A percentile compares a stretch with the other conserved stretches of the same genome.
phyloP scores from a whole-genome alignment of 768 basidiomycete genomes.

The Suillus occidentalis region DNA sequence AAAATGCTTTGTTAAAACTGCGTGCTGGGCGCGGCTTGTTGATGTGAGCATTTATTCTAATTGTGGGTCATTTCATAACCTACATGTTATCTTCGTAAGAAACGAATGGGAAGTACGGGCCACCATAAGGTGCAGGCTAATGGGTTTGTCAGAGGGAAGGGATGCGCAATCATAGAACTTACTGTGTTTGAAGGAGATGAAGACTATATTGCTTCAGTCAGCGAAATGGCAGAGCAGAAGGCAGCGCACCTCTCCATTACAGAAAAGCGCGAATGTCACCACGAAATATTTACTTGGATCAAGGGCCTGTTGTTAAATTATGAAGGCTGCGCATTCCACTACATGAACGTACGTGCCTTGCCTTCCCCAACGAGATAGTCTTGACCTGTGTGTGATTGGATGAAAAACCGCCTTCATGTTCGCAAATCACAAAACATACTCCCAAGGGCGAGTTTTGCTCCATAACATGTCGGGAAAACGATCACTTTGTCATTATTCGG shows the following conservation, averaged over 20 bases:
- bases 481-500: constrained; percentile 49
- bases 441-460: constrained; percentile 45
- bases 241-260: constrained; percentile 52
- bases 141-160: neutral
- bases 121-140: constrained; percentile 55
- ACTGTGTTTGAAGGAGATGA: constrained; percentile 66
- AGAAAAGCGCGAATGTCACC: constrained; percentile 57
- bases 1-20: constrained; percentile 48
- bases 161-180: neutral
- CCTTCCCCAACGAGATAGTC: constrained; percentile 48
- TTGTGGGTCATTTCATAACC: constrained; percentile 10
- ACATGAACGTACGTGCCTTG: constrained; percentile 36
- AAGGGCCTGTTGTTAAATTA: constrained; percentile 36
- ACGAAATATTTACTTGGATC: constrained; percentile 53
- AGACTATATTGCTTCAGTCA: constrained; percentile 36
- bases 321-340: neutral
- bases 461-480: constrained; percentile 59
- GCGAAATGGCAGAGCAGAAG: neutral
- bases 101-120: constrained; percentile 56
- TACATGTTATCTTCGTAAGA: constrained; percentile 63
- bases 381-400: constrained; percentile 36
- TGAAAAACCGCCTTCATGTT: constrained; percentile 33
- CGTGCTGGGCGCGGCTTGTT: constrained; percentile 52
- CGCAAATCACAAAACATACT: constrained; percentile 32
- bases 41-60: neutral